Conservation (phyloP, 306 rosid genomes). For the Mimosa pudica region DNA sequence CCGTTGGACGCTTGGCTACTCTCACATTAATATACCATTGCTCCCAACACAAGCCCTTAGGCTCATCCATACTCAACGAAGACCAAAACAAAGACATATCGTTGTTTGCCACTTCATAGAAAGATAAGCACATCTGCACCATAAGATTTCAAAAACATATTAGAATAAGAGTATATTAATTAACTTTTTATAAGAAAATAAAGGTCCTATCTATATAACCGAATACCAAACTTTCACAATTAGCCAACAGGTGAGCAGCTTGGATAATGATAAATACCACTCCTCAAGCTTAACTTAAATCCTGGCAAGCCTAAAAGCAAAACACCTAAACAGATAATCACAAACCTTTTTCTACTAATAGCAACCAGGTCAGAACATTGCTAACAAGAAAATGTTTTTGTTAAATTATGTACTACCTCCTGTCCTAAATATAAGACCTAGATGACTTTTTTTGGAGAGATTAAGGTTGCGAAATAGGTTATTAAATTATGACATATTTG, state of each 20-base stretch:
- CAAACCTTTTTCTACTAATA: neutral
- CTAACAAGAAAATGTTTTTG: no score
- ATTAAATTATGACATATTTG: no score
- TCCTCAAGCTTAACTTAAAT: neutral
- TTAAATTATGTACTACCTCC: no score
- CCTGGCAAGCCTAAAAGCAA: neutral
- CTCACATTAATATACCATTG: conserved; percentile 93
- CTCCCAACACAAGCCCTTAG: conserved; percentile 87
- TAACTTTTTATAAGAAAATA: neutral
- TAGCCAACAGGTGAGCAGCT: neutral
- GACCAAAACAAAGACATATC: conserved; percentile 74
- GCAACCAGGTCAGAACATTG: neutral
- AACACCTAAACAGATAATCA: neutral
- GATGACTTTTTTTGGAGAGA: no score
- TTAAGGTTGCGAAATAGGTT: no score
- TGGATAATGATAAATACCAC: conserved; percentile 7
- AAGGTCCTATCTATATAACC: neutral
- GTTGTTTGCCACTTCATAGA: conserved; percentile 84
- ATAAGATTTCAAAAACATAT: conserved; percentile 26
- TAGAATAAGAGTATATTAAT: conserved; percentile 1
- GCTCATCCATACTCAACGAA: conserved; percentile 80
- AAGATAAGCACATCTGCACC: conserved; percentile 85
- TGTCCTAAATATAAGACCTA: no score
- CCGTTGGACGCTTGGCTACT: conserved; percentile 68
- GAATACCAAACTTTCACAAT: neutral